These are phyloP conservation scores for Lipomyces yarrowii DNA, from an alignment of 1,139 yeast genomes.

Conservation along the genomic window DNA sequence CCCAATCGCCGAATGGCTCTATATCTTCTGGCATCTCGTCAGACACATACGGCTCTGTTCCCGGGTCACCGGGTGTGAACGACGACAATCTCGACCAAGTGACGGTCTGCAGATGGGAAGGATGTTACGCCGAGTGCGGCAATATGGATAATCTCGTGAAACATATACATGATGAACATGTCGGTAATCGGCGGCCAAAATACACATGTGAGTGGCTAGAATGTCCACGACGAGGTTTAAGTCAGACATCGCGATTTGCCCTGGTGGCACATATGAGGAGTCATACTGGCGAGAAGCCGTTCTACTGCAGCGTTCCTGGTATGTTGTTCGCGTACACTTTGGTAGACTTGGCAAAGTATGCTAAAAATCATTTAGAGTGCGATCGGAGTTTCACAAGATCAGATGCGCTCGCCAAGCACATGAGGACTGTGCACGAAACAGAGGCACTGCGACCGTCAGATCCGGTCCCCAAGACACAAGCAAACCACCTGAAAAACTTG, in stretches of 20 bases:
- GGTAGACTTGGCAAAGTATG: background rate
- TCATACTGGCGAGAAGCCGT: slow-evolving; percentile 71
- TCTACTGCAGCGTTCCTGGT: slow-evolving; percentile 62
- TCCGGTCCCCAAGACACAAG: slow-evolving; percentile 27
- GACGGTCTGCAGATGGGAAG: slow-evolving; percentile 46
- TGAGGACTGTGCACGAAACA: slow-evolving; percentile 62
- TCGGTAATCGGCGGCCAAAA: slow-evolving; percentile 46
- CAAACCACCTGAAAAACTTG: slow-evolving; percentile 25
- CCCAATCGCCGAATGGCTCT: slow-evolving; percentile 20
- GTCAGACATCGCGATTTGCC: slow-evolving; percentile 62
- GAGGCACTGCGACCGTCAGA: slow-evolving; percentile 35
- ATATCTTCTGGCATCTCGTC: slow-evolving; percentile 26
- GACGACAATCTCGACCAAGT: slow-evolving; percentile 30
- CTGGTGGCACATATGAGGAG: slow-evolving; percentile 63
- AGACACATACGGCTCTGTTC: slow-evolving; percentile 30
- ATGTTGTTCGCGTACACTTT: background rate
- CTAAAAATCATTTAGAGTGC: slow-evolving; percentile 49
- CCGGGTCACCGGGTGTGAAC: slow-evolving; percentile 29
- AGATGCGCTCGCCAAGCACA: slow-evolving; percentile 66
- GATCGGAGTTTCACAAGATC: slow-evolving; percentile 60
- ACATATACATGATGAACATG: slow-evolving; percentile 47
- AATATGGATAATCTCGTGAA: slow-evolving; percentile 44
- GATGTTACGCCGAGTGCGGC: slow-evolving; percentile 40
- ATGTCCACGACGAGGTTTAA: slow-evolving; percentile 57
- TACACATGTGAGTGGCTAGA: slow-evolving; percentile 66